Evolutionary conservation across 441 rosid genomes (phyloP), one percentile per base, ranked within the genome.

Genomic region (Rhodomyrtus psidioides): DNA sequence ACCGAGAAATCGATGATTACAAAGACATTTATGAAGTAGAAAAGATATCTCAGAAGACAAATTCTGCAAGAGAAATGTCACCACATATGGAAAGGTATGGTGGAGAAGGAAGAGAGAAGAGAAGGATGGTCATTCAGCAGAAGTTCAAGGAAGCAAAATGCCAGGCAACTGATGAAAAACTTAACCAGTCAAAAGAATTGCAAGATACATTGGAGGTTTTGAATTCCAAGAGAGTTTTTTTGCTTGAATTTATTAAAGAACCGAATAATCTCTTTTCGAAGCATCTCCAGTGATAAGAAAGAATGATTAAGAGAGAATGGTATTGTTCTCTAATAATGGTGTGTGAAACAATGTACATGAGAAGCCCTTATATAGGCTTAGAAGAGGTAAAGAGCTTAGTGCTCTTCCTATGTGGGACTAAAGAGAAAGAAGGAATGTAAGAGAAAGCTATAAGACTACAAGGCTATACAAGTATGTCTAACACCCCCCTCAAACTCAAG

Each of bases 101-200:
- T 84, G 96, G 90, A 57, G 91, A 79, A 60, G 51, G 44, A 51
- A 90, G 89, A 51, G 93, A 94, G 90, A 92, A 88, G 89, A 91
- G 91, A 87, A 88, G 94, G 96, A 93, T 91, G 89, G 91, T 96
- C 85, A 94, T 97, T 88, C 97, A 95, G 84, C 95, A 94, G 86
- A 97, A 97, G 93, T 95, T 96, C 88, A 86, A 89, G 85, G 99
- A 97, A 89, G 98, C 97, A 82, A 97, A 97, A 88, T 93, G 95
- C 75, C 91, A 95, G 88, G 95, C 94, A 21, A 92, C 95, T 39
- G 94, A 95, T 91, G 97, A 95, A 65, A 95, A 88, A 86, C 94
- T 93, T 84, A 92, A 94, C 85, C 95, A 92, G 88, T 93, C 99
- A 83, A 90, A 91, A 91, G 98, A 97, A 86, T 96, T 95, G 89